phyloP scores from a whole-genome alignment of 148 eudicot genomes.

The Camellia lanceoleosa region DNA sequence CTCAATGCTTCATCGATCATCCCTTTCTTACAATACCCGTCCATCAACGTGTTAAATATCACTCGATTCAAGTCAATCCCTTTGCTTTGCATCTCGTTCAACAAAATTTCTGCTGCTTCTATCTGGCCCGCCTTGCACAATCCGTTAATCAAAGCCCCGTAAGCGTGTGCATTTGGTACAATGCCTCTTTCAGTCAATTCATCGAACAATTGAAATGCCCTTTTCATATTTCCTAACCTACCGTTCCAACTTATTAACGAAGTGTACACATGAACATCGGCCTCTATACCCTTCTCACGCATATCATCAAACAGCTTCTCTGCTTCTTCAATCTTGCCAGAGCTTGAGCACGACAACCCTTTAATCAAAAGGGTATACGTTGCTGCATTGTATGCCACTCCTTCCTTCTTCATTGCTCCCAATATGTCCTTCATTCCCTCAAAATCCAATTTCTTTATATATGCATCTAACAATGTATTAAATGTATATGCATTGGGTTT shows the following conservation, averaged over 20 bases:
- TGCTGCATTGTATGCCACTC: slow-evolving; percentile 49
- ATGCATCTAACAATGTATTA: slow-evolving; percentile 58
- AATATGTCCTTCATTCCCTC: slow-evolving; percentile 36
- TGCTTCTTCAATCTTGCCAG: slow-evolving; percentile 51
- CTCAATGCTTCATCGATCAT: slow-evolving; percentile 61
- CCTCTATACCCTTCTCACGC: slow-evolving; percentile 37
- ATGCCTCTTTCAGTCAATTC: slow-evolving; percentile 64
- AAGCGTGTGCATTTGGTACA: slow-evolving; percentile 59
- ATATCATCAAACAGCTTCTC: slow-evolving; percentile 61
- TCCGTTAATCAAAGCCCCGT: slow-evolving; percentile 68
- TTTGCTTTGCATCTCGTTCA: slow-evolving; percentile 72
- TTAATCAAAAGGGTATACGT: slow-evolving; percentile 69
- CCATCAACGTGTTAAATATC: slow-evolving; percentile 64
- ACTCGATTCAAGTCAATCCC: slow-evolving; percentile 62
- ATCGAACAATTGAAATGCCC: slow-evolving; percentile 67
- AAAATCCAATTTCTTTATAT: slow-evolving; percentile 44
- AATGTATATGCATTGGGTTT: slow-evolving; percentile 64
- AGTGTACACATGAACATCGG: slow-evolving; percentile 59
- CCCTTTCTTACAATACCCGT: slow-evolving; percentile 70
- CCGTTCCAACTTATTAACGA: slow-evolving; percentile 52
- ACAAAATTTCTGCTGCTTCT: slow-evolving; percentile 60
- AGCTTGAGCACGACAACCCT: slow-evolving; percentile 31
- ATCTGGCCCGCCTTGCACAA: slow-evolving; percentile 76
- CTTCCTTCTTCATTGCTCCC: slow-evolving; percentile 52
- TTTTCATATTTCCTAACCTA: slow-evolving; percentile 52